phyloP scores from a whole-genome alignment of 2,329 filamentous ascomycete genomes.

The Fusarium veterinarium region DNA sequence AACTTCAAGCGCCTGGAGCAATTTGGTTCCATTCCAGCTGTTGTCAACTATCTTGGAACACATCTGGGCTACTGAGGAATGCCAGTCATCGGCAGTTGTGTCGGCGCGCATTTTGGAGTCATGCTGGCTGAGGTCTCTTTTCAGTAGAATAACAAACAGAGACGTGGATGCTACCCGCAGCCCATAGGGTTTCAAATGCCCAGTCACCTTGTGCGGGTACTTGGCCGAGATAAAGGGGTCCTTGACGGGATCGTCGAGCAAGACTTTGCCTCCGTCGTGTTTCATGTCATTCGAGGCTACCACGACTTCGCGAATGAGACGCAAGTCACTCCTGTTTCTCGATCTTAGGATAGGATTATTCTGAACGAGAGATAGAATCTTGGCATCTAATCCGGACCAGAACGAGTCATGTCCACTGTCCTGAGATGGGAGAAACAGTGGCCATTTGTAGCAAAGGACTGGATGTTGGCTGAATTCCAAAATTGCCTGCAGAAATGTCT shows the following conservation, averaged over 20 bases:
- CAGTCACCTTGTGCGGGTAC: background rate
- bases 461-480: conserved; percentile 23
- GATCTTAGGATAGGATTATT: background rate
- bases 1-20: background rate
- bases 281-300: background rate
- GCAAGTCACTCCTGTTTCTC: background rate
- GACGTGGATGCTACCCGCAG: accelerated
- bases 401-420: background rate
- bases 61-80: background rate
- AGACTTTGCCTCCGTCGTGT: background rate
- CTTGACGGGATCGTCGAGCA: conserved; percentile 10
- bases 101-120: conserved; percentile 7
- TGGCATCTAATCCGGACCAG: conserved; percentile 6
- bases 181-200: conserved; percentile 3
- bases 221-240: conserved; percentile 20
- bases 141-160: background rate
- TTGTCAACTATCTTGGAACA: background rate
- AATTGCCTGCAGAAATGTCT: background rate
- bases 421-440: conserved; percentile 19
- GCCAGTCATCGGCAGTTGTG: conserved; percentile 17
- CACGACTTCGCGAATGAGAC: background rate
- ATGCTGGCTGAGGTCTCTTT: background rate
- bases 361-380: background rate
- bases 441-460: conserved; percentile 25
- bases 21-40: accelerated